These are phyloP conservation scores for Metarhizium robertsii DNA, from an alignment of 2,329 filamentous ascomycete species.

Conservation along the genomic window DNA sequence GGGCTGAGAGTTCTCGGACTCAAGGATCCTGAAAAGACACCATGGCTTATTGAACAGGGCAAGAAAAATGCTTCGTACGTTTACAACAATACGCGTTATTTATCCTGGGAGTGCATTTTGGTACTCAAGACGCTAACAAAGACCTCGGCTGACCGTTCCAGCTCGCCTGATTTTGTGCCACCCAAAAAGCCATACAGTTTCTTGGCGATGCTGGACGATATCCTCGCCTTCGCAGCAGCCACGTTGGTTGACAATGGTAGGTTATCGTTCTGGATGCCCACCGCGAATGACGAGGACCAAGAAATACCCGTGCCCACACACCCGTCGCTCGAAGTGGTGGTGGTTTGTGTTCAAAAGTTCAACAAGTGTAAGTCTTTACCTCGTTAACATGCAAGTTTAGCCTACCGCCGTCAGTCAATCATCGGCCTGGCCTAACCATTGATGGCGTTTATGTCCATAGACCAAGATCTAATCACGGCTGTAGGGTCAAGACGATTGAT, in stretches of 20 bases:
- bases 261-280: slow-evolving; percentile 95
- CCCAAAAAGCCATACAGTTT: slow-evolving; percentile 93
- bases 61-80: slow-evolving; percentile 58
- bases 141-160: slow-evolving; percentile 9
- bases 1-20: slow-evolving; percentile 80
- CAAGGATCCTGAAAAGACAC: slow-evolving; percentile 53
- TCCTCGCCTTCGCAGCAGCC: slow-evolving; percentile 69
- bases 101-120: background rate
- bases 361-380: slow-evolving; percentile 60
- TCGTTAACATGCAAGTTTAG: background rate
- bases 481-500: slow-evolving; percentile 80
- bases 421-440: background rate
- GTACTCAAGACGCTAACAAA: background rate
- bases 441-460: background rate
- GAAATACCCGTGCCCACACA: slow-evolving; percentile 72
- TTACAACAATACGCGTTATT: background rate
- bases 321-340: slow-evolving; percentile 62
- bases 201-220: slow-evolving; percentile 79
- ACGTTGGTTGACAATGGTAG: slow-evolving; percentile 72
- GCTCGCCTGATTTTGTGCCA: slow-evolving; percentile 60
- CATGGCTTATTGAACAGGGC: slow-evolving; percentile 58
- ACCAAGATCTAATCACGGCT: background rate
- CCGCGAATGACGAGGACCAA: slow-evolving; percentile 67
- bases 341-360: slow-evolving; percentile 76
- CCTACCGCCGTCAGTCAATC: background rate